Evolutionary conservation across 2,329 filamentous ascomycete genomes (phyloP).

Genomic region (Lachnum nothofagi): DNA sequence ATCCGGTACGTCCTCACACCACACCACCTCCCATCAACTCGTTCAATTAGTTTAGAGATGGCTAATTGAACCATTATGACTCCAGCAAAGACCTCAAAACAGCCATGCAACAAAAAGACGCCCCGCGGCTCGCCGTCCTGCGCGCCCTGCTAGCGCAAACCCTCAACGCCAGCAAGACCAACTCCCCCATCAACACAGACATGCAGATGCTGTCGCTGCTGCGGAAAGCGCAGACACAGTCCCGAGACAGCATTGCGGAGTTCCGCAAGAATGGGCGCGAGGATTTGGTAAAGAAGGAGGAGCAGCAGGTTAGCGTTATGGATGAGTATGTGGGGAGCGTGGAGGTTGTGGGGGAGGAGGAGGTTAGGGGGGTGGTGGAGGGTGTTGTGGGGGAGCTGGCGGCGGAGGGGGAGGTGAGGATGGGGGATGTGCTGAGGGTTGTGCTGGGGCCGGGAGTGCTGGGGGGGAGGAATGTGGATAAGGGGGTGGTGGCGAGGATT

Average conservation of each 20-base stretch:
- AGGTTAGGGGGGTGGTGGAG: slow-evolving; percentile 52
- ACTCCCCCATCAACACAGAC: slow-evolving; percentile 64
- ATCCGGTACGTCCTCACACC: slow-evolving; percentile 30
- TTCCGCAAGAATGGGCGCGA: slow-evolving; percentile 58
- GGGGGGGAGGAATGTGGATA: slow-evolving; percentile 61
- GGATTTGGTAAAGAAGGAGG: slow-evolving; percentile 68
- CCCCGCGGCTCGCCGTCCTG: slow-evolving; percentile 61
- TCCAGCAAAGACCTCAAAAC: slow-evolving; percentile 52
- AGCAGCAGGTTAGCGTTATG: slow-evolving; percentile 58
- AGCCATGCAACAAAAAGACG: slow-evolving; percentile 62
- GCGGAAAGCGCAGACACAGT: slow-evolving; percentile 55
- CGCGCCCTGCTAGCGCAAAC: slow-evolving; percentile 64
- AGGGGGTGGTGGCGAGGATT: slow-evolving; percentile 53
- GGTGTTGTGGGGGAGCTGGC: slow-evolving; percentile 48
- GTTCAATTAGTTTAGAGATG: not conserved
- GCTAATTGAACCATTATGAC: no score
- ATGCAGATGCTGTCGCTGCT: slow-evolving; percentile 64
- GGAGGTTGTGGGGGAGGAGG: slow-evolving; percentile 51
- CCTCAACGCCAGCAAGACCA: slow-evolving; percentile 70
- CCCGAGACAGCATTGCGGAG: slow-evolving; percentile 56
- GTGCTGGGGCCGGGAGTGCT: slow-evolving; percentile 49
- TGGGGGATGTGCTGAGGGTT: slow-evolving; percentile 61
- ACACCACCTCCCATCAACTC: no score
- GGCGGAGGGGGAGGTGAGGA: slow-evolving; percentile 42
- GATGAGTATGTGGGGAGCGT: slow-evolving; percentile 59